phyloP scores from a whole-genome alignment of 2,329 filamentous ascomycete species.

The Triangularia setosa region DNA sequence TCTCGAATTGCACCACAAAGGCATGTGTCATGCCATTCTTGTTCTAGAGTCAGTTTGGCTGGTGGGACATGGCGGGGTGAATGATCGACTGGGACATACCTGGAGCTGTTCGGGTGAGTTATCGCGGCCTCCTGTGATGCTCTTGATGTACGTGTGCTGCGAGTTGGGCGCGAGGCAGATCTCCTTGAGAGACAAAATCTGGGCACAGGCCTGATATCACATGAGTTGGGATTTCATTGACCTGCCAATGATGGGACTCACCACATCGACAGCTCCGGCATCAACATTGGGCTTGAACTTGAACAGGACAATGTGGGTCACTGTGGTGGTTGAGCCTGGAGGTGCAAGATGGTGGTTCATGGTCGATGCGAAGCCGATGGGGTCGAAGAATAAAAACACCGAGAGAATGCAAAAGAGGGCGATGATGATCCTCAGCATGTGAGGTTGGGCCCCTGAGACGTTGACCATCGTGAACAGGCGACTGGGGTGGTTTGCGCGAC shows the following conservation, averaged over 20 bases:
- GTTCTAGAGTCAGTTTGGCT: constrained; percentile 6
- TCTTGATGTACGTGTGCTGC: constrained; percentile 57
- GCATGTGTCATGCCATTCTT: constrained; percentile 41
- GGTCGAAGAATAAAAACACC: constrained; percentile 22
- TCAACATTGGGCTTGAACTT: constrained; percentile 12
- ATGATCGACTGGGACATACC: constrained; percentile 38
- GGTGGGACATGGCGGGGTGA: not conserved
- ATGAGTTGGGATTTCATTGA: not conserved
- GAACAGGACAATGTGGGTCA: constrained; percentile 19
- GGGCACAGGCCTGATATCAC: constrained; percentile 12
- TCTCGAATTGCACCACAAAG: constrained; percentile 40
- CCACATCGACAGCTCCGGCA: constrained; percentile 12
- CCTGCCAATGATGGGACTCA: not conserved
- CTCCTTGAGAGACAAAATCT: constrained; percentile 54
- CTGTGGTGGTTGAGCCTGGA: constrained; percentile 4
- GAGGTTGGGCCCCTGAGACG: constrained; percentile 11
- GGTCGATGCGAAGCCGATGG: constrained; percentile 20
- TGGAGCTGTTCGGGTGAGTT: constrained; percentile 59
- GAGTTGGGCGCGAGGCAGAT: constrained; percentile 58
- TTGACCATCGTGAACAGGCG: constrained; percentile 12
- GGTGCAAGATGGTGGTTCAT: not conserved
- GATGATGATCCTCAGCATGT: constrained; percentile 12
- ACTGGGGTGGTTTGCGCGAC: not conserved
- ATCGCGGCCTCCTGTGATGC: constrained; percentile 55
- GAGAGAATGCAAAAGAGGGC: constrained; percentile 11